phyloP scores from a whole-genome alignment of 2,329 filamentous ascomycete genomes.

The Trichoderma guizhouense region DNA sequence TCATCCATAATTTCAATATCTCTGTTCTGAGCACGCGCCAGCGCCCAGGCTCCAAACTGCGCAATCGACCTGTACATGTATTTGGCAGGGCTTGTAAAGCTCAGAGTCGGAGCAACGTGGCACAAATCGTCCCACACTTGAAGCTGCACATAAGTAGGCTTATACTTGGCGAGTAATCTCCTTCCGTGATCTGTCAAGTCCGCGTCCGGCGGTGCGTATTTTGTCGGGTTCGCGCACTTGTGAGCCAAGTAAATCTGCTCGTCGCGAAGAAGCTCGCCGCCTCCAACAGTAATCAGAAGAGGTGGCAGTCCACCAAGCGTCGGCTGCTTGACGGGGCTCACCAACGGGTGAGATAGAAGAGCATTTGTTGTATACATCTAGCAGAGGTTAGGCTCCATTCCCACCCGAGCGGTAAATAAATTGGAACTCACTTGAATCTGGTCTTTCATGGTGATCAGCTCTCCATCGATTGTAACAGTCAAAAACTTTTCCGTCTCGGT shows the following conservation, averaged over 20 bases:
- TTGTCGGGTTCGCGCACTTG: slow-evolving; percentile 80
- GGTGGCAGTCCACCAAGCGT: slow-evolving; percentile 88
- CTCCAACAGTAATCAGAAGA: slow-evolving; percentile 79
- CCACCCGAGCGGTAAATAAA: neutral
- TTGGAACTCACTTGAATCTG: slow-evolving; percentile 71
- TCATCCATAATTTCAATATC: slow-evolving; percentile 80
- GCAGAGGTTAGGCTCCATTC: slow-evolving; percentile 15
- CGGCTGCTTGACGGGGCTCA: slow-evolving; percentile 84
- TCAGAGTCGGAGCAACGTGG: slow-evolving; percentile 88
- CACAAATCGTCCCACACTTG: slow-evolving; percentile 97
- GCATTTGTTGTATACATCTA: slow-evolving; percentile 78
- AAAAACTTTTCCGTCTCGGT: slow-evolving; percentile 40
- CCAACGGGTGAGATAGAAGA: slow-evolving; percentile 78
- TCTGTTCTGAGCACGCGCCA: slow-evolving; percentile 76
- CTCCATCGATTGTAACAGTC: slow-evolving; percentile 67
- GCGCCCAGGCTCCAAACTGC: slow-evolving; percentile 89
- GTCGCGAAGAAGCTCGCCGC: slow-evolving; percentile 84
- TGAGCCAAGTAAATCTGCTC: slow-evolving; percentile 95
- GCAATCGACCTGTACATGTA: slow-evolving; percentile 91
- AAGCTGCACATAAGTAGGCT: slow-evolving; percentile 85
- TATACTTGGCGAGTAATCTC: slow-evolving; percentile 61
- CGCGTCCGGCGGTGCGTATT: slow-evolving; percentile 67
- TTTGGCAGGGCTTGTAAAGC: slow-evolving; percentile 92
- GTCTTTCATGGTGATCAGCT: slow-evolving; percentile 72
- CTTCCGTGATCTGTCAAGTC: slow-evolving; percentile 62